Percentiles rank a stretch among this genome's conserved stretches.
Evolutionary conservation across 768 basidiomycete genomes (phyloP).

Genomic region (Leccinellum luteum): DNA sequence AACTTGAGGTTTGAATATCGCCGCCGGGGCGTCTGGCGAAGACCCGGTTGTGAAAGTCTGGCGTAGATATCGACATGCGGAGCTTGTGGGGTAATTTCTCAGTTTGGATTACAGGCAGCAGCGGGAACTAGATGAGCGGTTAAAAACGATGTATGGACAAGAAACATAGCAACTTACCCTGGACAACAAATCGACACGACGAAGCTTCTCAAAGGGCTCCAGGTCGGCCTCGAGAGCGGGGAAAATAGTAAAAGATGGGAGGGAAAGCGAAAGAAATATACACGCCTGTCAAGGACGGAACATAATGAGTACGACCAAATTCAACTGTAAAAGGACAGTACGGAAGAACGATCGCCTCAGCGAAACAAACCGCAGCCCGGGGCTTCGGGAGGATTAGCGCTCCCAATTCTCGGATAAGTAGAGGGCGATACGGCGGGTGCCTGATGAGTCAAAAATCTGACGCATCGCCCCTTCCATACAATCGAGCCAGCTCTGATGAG

Average conservation of each 20-base stretch:
- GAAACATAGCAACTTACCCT: constrained; percentile 16
- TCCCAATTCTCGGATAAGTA: constrained; percentile 1
- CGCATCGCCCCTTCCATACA: constrained; percentile 9
- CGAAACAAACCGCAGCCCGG: constrained; percentile 8
- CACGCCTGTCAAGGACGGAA: constrained; percentile 43
- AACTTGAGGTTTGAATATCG: background rate
- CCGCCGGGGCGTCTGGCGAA: constrained; percentile 3
- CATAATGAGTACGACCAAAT: constrained; percentile 20
- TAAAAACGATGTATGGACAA: background rate
- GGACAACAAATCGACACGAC: constrained; percentile 39
- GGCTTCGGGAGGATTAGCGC: background rate
- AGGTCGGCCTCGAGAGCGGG: constrained; percentile 64
- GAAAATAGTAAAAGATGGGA: constrained; percentile 43
- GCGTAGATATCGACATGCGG: constrained; percentile 35
- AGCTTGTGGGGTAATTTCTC: constrained; percentile 22
- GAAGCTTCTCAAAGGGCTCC: constrained; percentile 57
- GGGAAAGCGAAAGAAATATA: constrained; percentile 50
- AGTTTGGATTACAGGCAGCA: constrained; percentile 22
- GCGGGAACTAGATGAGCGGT: constrained; percentile 14
- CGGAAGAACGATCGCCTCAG: constrained; percentile 19
- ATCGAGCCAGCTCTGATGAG: background rate
- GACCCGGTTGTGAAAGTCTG: constrained; percentile 29
- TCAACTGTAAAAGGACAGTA: background rate
- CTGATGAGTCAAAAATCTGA: constrained; percentile 18
- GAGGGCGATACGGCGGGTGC: constrained; percentile 14